Conservation (phyloP, 805 yeast species). For the Metschnikowia dekortorum region DNA sequence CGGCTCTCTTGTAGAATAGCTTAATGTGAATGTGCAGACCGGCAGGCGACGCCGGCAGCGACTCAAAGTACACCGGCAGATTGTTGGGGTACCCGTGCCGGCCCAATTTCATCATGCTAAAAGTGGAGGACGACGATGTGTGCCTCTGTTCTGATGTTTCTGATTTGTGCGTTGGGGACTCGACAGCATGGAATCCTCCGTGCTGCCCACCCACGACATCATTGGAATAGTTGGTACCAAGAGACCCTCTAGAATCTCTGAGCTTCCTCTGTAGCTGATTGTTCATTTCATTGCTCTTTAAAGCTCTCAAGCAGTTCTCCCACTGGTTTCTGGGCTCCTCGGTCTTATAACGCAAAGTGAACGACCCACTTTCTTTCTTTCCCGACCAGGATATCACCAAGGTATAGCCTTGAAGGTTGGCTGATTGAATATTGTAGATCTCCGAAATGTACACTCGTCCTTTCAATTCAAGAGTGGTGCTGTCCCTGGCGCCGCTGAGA, state of each 20-base stretch:
- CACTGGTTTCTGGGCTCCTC: constrained; percentile 84
- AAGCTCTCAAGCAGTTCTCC: constrained; percentile 59
- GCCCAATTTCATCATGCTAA: constrained; percentile 38
- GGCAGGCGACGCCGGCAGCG: constrained; percentile 7
- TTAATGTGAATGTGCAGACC: constrained; percentile 20
- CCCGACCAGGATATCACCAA: constrained; percentile 79
- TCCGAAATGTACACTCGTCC: constrained; percentile 81
- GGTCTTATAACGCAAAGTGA: constrained; percentile 72
- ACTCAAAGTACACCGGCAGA: constrained; percentile 8
- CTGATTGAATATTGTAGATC: constrained; percentile 38
- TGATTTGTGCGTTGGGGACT: constrained; percentile 19
- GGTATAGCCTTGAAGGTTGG: constrained; percentile 47
- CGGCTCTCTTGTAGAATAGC: constrained; percentile 30
- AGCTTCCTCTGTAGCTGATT: constrained; percentile 32
- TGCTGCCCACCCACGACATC: constrained; percentile 12
- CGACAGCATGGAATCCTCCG: background rate
- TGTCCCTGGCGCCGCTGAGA: constrained; percentile 26
- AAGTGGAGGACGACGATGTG: constrained; percentile 39
- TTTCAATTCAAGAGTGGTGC: constrained; percentile 50
- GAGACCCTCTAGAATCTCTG: constrained; percentile 32
- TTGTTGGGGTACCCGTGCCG: constrained; percentile 20
- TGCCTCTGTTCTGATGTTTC: constrained; percentile 31
- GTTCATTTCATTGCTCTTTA: constrained; percentile 42
- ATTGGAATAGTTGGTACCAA: constrained; percentile 24
- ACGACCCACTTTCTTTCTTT: constrained; percentile 78